These are phyloP conservation scores for Metschnikowia reukaufii DNA, from an alignment of 805 yeast genomes.

Conservation along the genomic window DNA sequence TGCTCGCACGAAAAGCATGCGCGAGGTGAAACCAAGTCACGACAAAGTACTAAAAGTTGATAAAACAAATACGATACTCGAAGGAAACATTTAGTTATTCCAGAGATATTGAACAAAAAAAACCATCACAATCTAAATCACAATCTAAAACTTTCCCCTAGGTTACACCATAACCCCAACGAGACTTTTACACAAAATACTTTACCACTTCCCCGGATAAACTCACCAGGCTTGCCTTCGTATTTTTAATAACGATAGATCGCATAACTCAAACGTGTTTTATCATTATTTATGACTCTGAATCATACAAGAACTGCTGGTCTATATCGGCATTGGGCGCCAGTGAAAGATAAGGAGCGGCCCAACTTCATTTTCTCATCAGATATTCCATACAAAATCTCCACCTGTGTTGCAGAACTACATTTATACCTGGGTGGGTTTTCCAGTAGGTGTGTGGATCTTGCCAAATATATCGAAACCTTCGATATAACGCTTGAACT, in stretches of 20 bases:
- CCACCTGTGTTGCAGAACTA: conserved; percentile 20
- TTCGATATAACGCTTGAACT: conserved; percentile 35
- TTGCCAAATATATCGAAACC: conserved; percentile 17
- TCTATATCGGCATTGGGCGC: conserved; percentile 13
- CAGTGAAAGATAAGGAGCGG: conserved; percentile 29
- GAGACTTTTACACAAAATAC: no score
- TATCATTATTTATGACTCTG: background rate
- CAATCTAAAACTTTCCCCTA: no score
- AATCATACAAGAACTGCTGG: conserved; percentile 1
- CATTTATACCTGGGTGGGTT: conserved; percentile 15
- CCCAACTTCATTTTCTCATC: conserved; percentile 42
- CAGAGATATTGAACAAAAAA: no score
- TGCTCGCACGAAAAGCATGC: conserved; percentile 2
- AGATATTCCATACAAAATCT: conserved; percentile 29
- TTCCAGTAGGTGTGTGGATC: conserved; percentile 18
- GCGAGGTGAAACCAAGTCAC: background rate
- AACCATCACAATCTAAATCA: no score
- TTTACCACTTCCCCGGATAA: no score
- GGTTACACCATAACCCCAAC: no score
- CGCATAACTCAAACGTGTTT: no score
- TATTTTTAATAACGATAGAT: no score
- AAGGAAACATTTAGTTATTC: no score
- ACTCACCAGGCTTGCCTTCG: no score
- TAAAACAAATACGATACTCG: background rate
- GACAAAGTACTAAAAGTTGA: background rate